Conservation (phyloP, 2,329 filamentous ascomycete genomes). For the Cryphonectria parasitica region DNA sequence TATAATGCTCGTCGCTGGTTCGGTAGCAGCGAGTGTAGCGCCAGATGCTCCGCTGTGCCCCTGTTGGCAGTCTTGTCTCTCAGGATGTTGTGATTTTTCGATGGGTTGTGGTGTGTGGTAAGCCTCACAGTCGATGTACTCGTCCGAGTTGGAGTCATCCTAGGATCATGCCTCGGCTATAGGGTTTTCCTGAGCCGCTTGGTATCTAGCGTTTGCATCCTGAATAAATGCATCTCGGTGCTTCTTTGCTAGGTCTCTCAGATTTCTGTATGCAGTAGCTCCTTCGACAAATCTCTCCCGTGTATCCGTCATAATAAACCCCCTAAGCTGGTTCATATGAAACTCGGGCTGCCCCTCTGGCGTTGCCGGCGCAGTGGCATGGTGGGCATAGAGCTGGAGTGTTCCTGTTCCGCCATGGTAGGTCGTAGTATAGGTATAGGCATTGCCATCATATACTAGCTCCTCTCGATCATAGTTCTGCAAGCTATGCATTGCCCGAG, state of each 20-base stretch:
- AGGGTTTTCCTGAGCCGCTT: neutral
- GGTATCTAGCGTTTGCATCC: slow-evolving; percentile 35
- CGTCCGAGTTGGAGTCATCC: neutral
- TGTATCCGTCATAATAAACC: slow-evolving; percentile 36
- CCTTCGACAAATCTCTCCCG: slow-evolving; percentile 40
- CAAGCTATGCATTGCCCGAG: too few relatives aligned
- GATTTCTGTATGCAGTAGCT: too few relatives aligned
- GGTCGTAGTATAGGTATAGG: neutral
- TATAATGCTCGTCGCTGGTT: neutral
- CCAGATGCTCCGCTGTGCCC: too few relatives aligned
- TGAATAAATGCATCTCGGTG: slow-evolving; percentile 43
- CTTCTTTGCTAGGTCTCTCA: too few relatives aligned
- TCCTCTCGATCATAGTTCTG: too few relatives aligned
- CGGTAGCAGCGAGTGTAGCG: neutral
- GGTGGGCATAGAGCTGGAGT: slow-evolving; percentile 45
- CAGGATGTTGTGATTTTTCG: too few relatives aligned
- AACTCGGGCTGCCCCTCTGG: slow-evolving; percentile 42
- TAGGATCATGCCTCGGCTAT: neutral
- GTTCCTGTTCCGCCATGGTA: slow-evolving; percentile 30
- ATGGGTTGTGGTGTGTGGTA: neutral
- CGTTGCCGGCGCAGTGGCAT: slow-evolving; percentile 40
- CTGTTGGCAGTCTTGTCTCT: too few relatives aligned
- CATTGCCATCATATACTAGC: neutral
- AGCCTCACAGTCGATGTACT: neutral
- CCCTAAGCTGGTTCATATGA: slow-evolving; percentile 44